Percentiles rank a stretch among this genome's conserved stretches.
Conservation (phyloP, 768 basidiomycete species). For the Rhodotorula graminis region DNA sequence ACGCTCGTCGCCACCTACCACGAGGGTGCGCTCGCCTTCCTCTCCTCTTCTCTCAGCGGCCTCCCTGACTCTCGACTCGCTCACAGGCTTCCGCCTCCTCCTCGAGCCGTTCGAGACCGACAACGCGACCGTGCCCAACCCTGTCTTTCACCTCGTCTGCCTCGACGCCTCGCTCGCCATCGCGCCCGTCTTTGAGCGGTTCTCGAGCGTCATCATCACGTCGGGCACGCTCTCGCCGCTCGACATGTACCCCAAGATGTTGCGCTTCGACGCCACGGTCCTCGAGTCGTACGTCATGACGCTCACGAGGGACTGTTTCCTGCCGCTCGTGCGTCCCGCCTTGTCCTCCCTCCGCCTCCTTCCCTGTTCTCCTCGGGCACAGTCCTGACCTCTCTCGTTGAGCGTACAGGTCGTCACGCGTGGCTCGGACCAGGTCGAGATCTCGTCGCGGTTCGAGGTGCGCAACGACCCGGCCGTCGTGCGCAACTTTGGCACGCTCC, state of each 20-base stretch:
- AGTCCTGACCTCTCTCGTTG: too few species aligned
- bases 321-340: conserved; percentile 69
- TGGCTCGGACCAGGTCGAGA: conserved; percentile 96
- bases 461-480: conserved; percentile 98
- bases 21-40: conserved; percentile 61
- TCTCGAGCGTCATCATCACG: conserved; percentile 96
- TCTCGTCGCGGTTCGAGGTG: conserved; percentile 97
- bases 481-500: conserved; percentile 95
- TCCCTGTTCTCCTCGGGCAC: too few species aligned
- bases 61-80: neutral
- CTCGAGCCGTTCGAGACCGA: conserved; percentile 98
- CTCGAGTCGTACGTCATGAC: conserved; percentile 99
- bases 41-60: neutral
- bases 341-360: neutral
- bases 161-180: conserved; percentile 96
- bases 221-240: conserved; percentile 96
- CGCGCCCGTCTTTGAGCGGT: conserved; percentile 94
- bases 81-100: conserved; percentile 83
- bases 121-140: conserved; percentile 96
- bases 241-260: conserved; percentile 99
- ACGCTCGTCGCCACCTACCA: conserved; percentile 97
- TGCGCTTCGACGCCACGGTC: conserved; percentile 93
- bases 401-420: conserved; percentile 79
- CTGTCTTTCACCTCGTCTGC: conserved; percentile 96
- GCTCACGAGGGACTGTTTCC: conserved; percentile 86